Conservation (phyloP, 2,329 filamentous ascomycete genomes). For the Furcasterigmium furcatum region DNA sequence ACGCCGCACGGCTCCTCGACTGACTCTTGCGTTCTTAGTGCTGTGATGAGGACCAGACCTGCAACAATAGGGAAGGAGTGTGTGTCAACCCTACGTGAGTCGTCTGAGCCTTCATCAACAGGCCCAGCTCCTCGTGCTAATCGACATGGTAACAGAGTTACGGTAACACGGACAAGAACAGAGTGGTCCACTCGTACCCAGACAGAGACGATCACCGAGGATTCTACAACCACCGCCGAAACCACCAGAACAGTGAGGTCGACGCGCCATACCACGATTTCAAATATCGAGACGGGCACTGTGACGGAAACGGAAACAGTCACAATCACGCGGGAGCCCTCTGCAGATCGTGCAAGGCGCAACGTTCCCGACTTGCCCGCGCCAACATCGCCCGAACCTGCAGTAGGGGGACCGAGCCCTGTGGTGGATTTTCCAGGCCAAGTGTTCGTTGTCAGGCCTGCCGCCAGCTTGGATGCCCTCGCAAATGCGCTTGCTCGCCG, state of each 20-base stretch:
- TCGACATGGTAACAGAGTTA: neutral
- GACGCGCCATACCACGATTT: neutral
- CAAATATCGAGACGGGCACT: neutral
- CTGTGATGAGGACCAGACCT: neutral
- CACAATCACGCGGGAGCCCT: neutral
- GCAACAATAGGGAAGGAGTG: neutral
- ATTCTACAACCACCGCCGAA: neutral
- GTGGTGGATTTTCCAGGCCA: neutral
- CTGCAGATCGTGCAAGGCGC: neutral
- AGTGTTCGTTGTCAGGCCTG: neutral
- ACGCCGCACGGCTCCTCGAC: too few relatives aligned
- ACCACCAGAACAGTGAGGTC: neutral
- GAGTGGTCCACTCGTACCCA: neutral
- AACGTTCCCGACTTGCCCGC: neutral
- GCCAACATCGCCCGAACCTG: neutral
- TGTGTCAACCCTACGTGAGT: neutral
- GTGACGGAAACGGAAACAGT: neutral
- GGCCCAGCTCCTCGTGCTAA: neutral
- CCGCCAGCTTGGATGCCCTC: neutral
- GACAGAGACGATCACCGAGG: neutral
- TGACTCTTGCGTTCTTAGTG: neutral
- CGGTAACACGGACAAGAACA: neutral
- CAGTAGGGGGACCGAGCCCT: neutral
- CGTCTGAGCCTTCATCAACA: neutral
- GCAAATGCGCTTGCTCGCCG: neutral